phyloP scores from a whole-genome alignment of 306 rosid species.

The Quercus bicolor region DNA sequence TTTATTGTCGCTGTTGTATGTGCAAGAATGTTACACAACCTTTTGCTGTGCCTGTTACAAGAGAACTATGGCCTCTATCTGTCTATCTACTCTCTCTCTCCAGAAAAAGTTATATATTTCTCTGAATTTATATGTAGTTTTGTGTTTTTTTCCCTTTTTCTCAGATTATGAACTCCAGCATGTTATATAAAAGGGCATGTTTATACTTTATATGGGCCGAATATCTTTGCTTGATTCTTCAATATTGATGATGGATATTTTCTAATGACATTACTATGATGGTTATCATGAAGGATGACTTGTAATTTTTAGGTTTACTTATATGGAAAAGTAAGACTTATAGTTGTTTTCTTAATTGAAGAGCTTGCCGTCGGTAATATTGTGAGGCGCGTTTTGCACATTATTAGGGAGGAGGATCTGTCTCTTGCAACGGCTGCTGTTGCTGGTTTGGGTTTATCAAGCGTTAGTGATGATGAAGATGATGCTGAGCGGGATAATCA shows the following conservation, averaged over 20 bases:
- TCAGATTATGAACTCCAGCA: not conserved
- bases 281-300: not conserved
- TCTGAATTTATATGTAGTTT: not conserved
- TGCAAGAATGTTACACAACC: no score
- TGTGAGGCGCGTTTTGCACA: constrained; percentile 93
- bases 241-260: constrained; percentile 12
- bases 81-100: not conserved
- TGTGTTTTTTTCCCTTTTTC: not conserved
- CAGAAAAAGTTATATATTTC: not conserved
- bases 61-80: not conserved
- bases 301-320: not conserved
- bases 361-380: constrained; percentile 98
- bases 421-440: constrained; percentile 83
- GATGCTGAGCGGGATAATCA: constrained; percentile 58
- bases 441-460: constrained; percentile 69
- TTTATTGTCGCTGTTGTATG: no score
- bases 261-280: not conserved
- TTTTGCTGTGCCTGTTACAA: no score
- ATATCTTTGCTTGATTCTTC: constrained; percentile 9
- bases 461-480: constrained; percentile 89
- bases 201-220: not conserved
- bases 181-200: not conserved
- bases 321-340: constrained; percentile 3
- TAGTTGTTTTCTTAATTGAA: constrained; percentile 31
- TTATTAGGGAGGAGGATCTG: constrained; percentile 90